Conservation (phyloP, 2,329 filamentous ascomycete genomes). For the Trichoderma endophyticum region DNA sequence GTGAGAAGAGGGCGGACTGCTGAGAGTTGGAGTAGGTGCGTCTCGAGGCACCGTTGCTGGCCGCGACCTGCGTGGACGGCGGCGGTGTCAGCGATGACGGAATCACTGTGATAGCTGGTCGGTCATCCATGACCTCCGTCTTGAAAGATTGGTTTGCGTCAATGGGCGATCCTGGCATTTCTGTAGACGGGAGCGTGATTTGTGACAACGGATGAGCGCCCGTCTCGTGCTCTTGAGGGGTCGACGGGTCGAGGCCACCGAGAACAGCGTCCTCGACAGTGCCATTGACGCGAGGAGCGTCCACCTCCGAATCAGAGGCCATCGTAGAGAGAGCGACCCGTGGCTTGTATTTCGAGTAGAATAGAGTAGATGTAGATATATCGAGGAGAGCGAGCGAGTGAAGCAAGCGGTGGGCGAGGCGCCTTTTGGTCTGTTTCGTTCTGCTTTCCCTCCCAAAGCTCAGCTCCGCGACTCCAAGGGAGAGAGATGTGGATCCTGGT, state of each 20-base stretch:
- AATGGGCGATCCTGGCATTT: conserved; percentile 51
- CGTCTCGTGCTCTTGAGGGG: conserved; percentile 32
- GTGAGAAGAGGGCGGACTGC: conserved; percentile 50
- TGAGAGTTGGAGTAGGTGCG: conserved; percentile 42
- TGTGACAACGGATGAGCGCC: conserved; percentile 43
- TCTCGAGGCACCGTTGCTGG: conserved; percentile 27
- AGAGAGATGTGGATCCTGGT: conserved; percentile 10
- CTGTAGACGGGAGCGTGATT: conserved; percentile 56
- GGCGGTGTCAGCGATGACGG: conserved; percentile 58
- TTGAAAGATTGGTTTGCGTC: conserved; percentile 49
- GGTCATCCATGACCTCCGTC: conserved; percentile 49
- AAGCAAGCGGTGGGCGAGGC: neutral
- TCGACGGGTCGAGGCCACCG: conserved; percentile 34
- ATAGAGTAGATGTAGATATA: neutral
- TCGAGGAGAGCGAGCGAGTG: neutral
- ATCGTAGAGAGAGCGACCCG: conserved; percentile 2
- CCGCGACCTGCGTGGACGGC: conserved; percentile 50
- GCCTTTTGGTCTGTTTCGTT: neutral
- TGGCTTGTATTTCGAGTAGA: neutral
- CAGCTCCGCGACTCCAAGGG: conserved; percentile 1
- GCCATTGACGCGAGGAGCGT: conserved; percentile 30
- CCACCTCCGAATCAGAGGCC: conserved; percentile 35
- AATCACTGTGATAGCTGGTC: conserved; percentile 44
- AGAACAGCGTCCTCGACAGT: conserved; percentile 30
- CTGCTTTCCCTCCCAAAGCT: neutral